Percentiles rank a stretch among this genome's conserved stretches.
Conservation (phyloP, 768 basidiomycete genomes). For the Hypholoma sublateritium region DNA sequence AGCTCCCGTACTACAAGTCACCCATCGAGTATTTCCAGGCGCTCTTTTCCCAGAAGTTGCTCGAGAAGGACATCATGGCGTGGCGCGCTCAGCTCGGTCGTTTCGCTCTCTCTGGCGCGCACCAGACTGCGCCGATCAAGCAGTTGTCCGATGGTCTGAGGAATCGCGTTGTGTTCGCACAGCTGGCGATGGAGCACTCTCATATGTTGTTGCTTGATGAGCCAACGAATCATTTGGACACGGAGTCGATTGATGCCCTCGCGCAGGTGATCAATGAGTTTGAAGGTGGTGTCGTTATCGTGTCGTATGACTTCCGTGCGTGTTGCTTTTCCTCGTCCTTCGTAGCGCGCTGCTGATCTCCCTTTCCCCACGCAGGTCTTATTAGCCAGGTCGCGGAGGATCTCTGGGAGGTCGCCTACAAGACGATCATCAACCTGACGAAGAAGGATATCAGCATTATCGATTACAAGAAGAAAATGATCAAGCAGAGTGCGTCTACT, state of each 20-base stretch:
- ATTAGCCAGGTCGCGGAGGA: constrained; percentile 98
- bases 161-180: constrained; percentile 98
- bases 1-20: constrained; percentile 88
- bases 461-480: constrained; percentile 88
- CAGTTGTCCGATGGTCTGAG: constrained; percentile 95
- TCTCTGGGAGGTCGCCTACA: constrained; percentile 97
- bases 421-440: constrained; percentile 90
- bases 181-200: constrained; percentile 96
- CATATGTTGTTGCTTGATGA: constrained; percentile 93
- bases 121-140: constrained; percentile 92
- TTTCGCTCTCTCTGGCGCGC: constrained; percentile 93
- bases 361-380: constrained; percentile 53
- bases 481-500: constrained; percentile 65
- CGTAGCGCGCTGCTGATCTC: neutral
- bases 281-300: constrained; percentile 97
- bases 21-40: constrained; percentile 94
- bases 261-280: constrained; percentile 95
- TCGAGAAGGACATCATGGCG: constrained; percentile 87
- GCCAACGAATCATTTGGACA: constrained; percentile 97
- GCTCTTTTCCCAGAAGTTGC: constrained; percentile 79
- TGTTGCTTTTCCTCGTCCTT: constrained; percentile 18
- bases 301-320: constrained; percentile 98
- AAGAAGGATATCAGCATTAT: constrained; percentile 89
- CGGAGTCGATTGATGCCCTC: constrained; percentile 96
- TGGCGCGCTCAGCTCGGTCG: constrained; percentile 95